Evolutionary conservation across 1,284 basidiomycete genomes (phyloP).

Genomic region (Lignosus rhinocerotis): DNA sequence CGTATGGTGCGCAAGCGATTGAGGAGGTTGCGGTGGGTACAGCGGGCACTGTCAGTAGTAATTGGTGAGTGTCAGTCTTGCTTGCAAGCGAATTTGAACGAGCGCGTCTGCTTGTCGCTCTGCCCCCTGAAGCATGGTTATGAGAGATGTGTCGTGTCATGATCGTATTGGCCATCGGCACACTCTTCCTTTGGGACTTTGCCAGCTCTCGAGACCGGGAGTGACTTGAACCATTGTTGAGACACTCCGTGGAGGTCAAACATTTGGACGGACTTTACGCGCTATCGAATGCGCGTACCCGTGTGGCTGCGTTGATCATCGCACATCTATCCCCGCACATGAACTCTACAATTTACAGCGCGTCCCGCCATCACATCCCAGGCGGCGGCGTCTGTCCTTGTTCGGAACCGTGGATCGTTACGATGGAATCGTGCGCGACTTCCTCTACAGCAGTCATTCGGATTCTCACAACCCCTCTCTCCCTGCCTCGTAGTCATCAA

Average conservation of each 20-base stretch:
- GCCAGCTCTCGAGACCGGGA: too few species aligned
- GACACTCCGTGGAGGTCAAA: neutral
- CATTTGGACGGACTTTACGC: neutral
- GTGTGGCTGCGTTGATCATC: neutral
- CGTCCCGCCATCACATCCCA: neutral
- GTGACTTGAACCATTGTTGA: too few species aligned
- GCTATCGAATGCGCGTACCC: neutral
- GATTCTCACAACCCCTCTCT: too few species aligned
- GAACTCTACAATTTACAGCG: neutral
- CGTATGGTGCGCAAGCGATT: constrained; percentile 40
- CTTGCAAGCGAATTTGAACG: neutral
- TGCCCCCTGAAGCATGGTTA: too few species aligned
- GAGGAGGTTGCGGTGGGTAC: constrained; percentile 41
- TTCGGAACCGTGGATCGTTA: neutral
- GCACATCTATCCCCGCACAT: neutral
- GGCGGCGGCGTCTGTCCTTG: neutral
- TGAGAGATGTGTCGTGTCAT: too few species aligned
- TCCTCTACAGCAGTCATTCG: neutral
- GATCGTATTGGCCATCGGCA: too few species aligned
- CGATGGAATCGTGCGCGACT: neutral
- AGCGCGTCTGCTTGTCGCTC: too few species aligned
- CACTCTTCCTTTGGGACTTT: too few species aligned
- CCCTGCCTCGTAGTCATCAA: neutral
- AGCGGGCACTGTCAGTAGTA: constrained; percentile 42
- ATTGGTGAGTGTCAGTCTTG: constrained; percentile 44